Base-by-base conservation (phyloP, 345 rosid species). In the Lepidium sativum region DNA sequence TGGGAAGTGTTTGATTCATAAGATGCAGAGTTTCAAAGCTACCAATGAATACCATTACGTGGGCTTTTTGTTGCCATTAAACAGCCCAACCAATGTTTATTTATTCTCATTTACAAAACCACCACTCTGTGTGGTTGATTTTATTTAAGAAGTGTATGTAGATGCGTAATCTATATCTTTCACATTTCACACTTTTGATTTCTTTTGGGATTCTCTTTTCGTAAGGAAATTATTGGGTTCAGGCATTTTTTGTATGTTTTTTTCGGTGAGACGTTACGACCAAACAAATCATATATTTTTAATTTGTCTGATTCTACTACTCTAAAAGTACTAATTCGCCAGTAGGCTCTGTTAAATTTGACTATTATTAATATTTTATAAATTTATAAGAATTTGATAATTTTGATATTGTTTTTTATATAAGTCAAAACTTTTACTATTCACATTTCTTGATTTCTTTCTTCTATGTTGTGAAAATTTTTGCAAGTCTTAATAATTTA, bases 191-290 rank as follows among this genome's bases (percentile, higher is more conserved):
- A 61, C 54, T 37, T 52, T 43, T 35, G 41, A 25, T 70, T 61
- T 60, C 48, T 70, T 52, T 25, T 53, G 8, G 54, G 60, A 54
- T 53, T 70, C 63, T 44, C 56, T 27, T 61, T 60, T 61, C 63
- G 74, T 61, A 37, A 53, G 40, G 49, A 17, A 6, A 45, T 23
- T 8, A 8, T 9, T 33, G 32, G 45, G 27, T 61, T 16, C 2
- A 60, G 68, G 74, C 55, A 42, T 15, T 25, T 51, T 60, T 20
- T 50, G 66, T 54, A 60, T 52, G 54, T 15, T 11, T 60, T 60
- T 52, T 60, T 53, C 40, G 47, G 23, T 61, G 32, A 60, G 54
- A 60, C 68, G 68, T 53, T 52, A 59, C 67, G 21, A 49, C 27
- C 41, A 49, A 38, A 57, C 58, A 38, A 56, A 58, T 48, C 59